Base-by-base conservation (phyloP, 495 filamentous ascomycete species). In the Cercophora newfieldiana region DNA sequence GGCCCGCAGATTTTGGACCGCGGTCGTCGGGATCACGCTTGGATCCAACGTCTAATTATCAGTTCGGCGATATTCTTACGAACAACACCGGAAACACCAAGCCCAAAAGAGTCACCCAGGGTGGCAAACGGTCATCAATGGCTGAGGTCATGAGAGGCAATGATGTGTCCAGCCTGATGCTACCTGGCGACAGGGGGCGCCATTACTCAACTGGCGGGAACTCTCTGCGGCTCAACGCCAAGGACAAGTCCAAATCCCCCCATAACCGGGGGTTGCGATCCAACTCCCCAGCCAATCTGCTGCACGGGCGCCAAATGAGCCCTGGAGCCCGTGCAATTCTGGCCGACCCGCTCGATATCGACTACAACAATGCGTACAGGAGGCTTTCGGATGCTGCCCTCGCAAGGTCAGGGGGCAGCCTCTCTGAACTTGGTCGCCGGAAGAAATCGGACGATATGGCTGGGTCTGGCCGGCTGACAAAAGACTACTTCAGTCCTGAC, bases 381-480 rank as follows among this genome's bases (percentile, higher is more conserved):
- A 79, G 86, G 25, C 75, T 89, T n/a, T 91, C 89, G 0, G 89
- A 91, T 72, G 88, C 86, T 29, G 83, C 82, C 37, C 74, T 91
- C 59, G 77, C 82, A 0, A 81, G 81, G 24, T 85, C 83, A 5
- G 78, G 83, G 21, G 86, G 86, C 8, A 82, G 71, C 26, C 74
- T 91, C 12, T 79, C 85, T 7, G 78, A 78, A 29, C 77, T 89
- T 21, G 79, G 80, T n/a, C 71, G 71, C 73, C 71, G 66, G 79
- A 86, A 81, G 66, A 75, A 64, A 65, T 68, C 74, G 21, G 76
- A 80, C 26, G 76, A 76, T 58, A 29, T 66, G 18, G 76, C 78
- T 19, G 84, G 80, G 0, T 85, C 82, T 33, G 85, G 85, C 59
- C 85, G 92, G 53, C 74, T 96, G 64, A 83, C 87, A 61, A 94